Conservation (phyloP, 2,329 filamentous ascomycete genomes). For the Trichoderma lentiforme region DNA sequence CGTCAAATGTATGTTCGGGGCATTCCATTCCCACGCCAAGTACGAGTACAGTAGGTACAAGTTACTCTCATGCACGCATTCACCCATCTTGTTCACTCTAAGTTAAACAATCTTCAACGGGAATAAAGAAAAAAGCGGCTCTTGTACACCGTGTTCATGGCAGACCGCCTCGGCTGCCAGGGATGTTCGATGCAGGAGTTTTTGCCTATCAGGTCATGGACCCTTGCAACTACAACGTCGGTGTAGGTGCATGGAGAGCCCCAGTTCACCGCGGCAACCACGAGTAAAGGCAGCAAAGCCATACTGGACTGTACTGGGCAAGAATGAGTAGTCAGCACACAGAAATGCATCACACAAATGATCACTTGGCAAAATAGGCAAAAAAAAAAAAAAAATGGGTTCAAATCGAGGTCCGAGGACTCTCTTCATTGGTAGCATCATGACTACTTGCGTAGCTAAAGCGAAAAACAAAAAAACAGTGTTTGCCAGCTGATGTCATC, state of each 20-base stretch:
- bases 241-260: not conserved
- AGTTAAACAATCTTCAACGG: not conserved
- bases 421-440: conserved; percentile 14
- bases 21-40: not conserved
- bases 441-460: conserved; percentile 15
- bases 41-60: not conserved
- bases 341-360: not conserved
- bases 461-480: not conserved
- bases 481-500: conserved; percentile 12
- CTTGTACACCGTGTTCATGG: conserved; percentile 11
- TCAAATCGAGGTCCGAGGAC: not conserved
- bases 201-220: not conserved
- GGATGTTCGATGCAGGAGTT: conserved; percentile 10
- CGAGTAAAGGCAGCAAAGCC: not conserved
- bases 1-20: not conserved
- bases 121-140: not conserved
- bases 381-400: not conserved
- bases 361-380: not conserved
- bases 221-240: conserved; percentile 8
- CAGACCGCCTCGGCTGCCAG: conserved; percentile 11
- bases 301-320: not conserved
- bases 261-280: not conserved
- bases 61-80: not conserved
- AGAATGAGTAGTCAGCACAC: not conserved
- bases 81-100: not conserved